phyloP scores from a whole-genome alignment of 768 basidiomycete species.

The Mycena galopus region DNA sequence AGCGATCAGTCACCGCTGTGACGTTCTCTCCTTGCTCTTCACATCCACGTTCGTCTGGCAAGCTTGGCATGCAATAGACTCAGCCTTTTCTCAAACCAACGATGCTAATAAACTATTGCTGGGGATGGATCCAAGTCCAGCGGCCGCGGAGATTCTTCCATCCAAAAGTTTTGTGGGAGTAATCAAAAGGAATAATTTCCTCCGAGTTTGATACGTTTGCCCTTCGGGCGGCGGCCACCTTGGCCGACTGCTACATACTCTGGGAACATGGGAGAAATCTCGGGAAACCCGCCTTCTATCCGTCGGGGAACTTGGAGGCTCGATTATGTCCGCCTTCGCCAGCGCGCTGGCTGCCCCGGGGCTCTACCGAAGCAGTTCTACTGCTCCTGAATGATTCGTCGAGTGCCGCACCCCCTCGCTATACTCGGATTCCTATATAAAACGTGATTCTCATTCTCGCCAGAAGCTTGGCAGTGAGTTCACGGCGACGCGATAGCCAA shows the following conservation, averaged over 20 bases:
- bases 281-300: slow-evolving; percentile 16
- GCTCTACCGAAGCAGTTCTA: background rate
- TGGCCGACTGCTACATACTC: background rate
- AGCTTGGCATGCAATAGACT: background rate
- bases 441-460: background rate
- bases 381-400: background rate
- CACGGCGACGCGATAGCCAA: background rate
- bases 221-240: background rate
- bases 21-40: background rate
- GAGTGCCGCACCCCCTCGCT: background rate
- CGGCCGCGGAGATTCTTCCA: too few species aligned
- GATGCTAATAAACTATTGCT: slow-evolving; percentile 1
- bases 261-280: background rate
- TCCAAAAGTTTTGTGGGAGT: background rate
- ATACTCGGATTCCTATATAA: background rate
- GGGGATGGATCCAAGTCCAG: background rate
- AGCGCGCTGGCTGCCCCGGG: background rate
- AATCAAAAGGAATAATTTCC: too few species aligned
- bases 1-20: background rate
- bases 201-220: background rate
- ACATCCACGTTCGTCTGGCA: background rate
- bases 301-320: slow-evolving; percentile 12
- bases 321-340: background rate
- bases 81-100: background rate
- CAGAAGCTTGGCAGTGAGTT: slow-evolving; percentile 7